Conservation (phyloP, 306 rosid species). For the Sechiopsis laciniata region DNA sequence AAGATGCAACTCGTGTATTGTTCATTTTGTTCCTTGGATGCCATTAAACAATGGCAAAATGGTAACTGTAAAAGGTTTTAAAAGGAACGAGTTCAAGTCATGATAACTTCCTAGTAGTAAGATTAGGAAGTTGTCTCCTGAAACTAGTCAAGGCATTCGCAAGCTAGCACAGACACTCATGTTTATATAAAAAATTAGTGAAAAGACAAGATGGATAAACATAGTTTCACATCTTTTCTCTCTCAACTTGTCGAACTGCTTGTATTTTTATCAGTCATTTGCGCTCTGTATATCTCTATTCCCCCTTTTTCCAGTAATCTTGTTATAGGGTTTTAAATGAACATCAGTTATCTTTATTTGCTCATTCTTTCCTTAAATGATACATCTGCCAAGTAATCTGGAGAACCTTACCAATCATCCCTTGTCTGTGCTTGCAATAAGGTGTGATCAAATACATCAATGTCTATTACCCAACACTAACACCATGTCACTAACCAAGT, state of each 20-base stretch:
- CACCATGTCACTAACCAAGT: constrained; percentile 3
- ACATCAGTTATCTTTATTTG: not conserved
- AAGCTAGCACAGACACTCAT: too few relatives aligned
- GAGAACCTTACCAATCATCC: constrained; percentile 10
- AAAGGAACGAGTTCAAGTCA: too few relatives aligned
- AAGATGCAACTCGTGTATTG: not conserved
- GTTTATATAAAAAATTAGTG: too few relatives aligned
- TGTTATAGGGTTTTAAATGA: not conserved
- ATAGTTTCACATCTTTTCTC: not conserved
- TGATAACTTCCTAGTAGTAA: too few relatives aligned
- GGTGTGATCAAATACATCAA: not conserved
- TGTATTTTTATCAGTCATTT: not conserved
- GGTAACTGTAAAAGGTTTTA: too few relatives aligned
- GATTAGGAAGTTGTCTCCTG: too few relatives aligned
- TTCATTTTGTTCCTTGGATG: constrained; percentile 11
- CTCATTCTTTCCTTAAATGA: not conserved
- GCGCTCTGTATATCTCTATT: not conserved
- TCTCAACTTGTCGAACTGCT: not conserved
- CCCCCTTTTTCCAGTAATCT: not conserved
- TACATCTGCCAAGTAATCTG: constrained; percentile 6
- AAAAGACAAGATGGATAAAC: not conserved
- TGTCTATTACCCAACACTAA: not conserved
- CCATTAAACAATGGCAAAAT: not conserved
- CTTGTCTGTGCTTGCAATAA: not conserved
- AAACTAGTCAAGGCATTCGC: too few relatives aligned